Evolutionary conservation across 2,329 filamentous ascomycete genomes (phyloP).

Genomic region (Fusarium domesticum): DNA sequence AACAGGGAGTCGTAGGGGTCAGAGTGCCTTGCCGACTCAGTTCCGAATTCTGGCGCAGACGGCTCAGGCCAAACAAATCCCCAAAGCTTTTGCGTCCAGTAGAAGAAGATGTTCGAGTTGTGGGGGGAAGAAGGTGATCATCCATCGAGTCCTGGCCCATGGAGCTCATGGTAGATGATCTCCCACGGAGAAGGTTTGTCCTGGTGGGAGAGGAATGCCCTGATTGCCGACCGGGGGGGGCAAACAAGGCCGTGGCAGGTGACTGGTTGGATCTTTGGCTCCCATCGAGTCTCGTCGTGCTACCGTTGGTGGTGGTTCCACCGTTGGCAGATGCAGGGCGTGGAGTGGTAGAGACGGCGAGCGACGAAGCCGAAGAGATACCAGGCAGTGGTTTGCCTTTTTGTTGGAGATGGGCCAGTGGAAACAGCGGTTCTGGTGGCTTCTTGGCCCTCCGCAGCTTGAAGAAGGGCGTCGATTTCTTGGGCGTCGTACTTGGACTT

Average conservation of each 20-base stretch:
- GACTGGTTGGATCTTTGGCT: conserved; percentile 32
- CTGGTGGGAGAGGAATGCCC: conserved; percentile 69
- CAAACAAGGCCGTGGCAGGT: conserved; percentile 49
- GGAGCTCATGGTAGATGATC: conserved; percentile 89
- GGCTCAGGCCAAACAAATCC: conserved; percentile 75
- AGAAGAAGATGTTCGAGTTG: conserved; percentile 76
- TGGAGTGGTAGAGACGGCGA: conserved; percentile 34
- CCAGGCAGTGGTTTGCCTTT: conserved; percentile 51
- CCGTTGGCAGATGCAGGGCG: conserved; percentile 38
- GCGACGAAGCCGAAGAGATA: conserved; percentile 43
- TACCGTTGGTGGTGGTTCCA: conserved; percentile 22
- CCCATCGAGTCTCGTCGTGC: conserved; percentile 17
- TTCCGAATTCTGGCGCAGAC: conserved; percentile 80
- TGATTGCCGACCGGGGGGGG: conserved; percentile 41
- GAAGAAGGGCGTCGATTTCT: conserved; percentile 73
- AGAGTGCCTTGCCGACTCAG: conserved; percentile 66
- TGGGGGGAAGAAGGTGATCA: conserved; percentile 63
- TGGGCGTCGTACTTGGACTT: conserved; percentile 58
- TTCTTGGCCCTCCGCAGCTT: conserved; percentile 75
- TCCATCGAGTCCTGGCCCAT: conserved; percentile 70
- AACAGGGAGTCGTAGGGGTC: conserved; percentile 66
- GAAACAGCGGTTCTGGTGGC: conserved; percentile 74
- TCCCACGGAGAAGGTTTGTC: conserved; percentile 60
- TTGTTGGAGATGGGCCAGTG: conserved; percentile 75
- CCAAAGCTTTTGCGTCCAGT: conserved; percentile 93